Conservation (phyloP, 2,329 filamentous ascomycete genomes). For the Monilinia aucupariae region DNA sequence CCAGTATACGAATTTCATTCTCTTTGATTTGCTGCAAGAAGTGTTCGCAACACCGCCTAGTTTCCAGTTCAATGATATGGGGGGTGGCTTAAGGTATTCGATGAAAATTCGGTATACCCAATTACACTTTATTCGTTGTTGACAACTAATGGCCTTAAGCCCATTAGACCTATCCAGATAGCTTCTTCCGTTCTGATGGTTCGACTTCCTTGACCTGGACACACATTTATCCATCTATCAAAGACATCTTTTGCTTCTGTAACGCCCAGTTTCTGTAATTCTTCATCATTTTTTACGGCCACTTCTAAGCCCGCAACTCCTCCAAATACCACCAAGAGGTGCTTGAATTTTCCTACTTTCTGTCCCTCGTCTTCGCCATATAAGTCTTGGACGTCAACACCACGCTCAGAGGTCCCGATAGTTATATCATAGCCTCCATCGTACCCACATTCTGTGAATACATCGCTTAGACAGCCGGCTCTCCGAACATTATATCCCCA, state of each 20-base stretch:
- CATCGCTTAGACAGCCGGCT: conserved; percentile 58
- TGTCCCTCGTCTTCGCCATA: conserved; percentile 30
- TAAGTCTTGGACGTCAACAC: conserved; percentile 38
- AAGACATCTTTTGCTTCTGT: conserved; percentile 64
- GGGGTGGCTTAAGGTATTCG: neutral
- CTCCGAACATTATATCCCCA: conserved; percentile 75
- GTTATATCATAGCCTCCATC: conserved; percentile 76
- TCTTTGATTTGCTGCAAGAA: neutral
- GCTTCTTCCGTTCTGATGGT: conserved; percentile 83
- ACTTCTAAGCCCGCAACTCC: conserved; percentile 75
- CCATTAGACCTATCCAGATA: conserved; percentile 68
- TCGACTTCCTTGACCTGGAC: conserved; percentile 74
- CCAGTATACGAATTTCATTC: neutral
- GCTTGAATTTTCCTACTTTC: conserved; percentile 49
- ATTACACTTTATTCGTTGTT: conserved; percentile 25
- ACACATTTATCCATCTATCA: conserved; percentile 77
- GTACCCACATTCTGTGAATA: conserved; percentile 72
- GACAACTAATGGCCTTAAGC: conserved; percentile 52
- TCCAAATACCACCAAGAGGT: conserved; percentile 74
- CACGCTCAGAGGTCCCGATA: conserved; percentile 78
- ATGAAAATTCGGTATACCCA: neutral
- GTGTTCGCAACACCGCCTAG: neutral
- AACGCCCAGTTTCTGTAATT: conserved; percentile 52
- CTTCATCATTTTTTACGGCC: conserved; percentile 58
- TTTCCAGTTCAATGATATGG: neutral